Percentiles rank a stretch among this genome's conserved stretches.
These are phyloP conservation scores for Neoboletus magnificus DNA, from an alignment of 768 basidiomycete genomes.

Conservation along the genomic window DNA sequence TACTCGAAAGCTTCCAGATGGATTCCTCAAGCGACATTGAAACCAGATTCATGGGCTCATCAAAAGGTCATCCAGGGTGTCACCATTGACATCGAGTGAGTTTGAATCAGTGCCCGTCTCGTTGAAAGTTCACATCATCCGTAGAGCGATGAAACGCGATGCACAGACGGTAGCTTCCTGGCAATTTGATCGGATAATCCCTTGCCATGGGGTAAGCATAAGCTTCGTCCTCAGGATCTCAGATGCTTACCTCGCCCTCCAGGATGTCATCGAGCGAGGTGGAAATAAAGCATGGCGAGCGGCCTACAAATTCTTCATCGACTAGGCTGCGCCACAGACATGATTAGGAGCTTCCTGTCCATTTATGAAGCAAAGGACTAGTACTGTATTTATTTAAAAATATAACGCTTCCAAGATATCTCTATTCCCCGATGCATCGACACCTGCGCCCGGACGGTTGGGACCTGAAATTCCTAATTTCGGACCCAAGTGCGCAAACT, in stretches of 20 bases:
- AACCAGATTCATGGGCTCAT: constrained; percentile 32
- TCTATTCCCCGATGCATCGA: neutral
- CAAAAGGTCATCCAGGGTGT: constrained; percentile 20
- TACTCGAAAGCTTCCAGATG: constrained; percentile 38
- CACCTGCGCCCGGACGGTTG: neutral
- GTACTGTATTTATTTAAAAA: constrained; percentile 3
- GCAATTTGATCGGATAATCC: constrained; percentile 74
- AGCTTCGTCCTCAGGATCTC: neutral
- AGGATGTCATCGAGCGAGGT: constrained; percentile 62
- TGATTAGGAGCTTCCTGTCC: neutral
- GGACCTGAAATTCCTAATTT: neutral
- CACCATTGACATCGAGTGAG: constrained; percentile 29
- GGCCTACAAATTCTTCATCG: constrained; percentile 36
- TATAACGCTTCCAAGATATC: neutral
- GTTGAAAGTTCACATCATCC: neutral
- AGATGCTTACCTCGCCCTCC: neutral
- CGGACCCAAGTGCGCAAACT: neutral
- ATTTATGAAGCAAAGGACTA: neutral
- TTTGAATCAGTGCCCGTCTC: neutral
- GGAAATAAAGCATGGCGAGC: constrained; percentile 55
- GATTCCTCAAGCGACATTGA: constrained; percentile 27
- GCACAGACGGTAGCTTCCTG: constrained; percentile 63
- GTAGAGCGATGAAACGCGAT: constrained; percentile 57
- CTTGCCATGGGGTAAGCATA: constrained; percentile 57
- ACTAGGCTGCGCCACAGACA: constrained; percentile 3